phyloP scores from a whole-genome alignment of 371 early-diverging fungal genomes.

The Syncephalis fuscata region DNA sequence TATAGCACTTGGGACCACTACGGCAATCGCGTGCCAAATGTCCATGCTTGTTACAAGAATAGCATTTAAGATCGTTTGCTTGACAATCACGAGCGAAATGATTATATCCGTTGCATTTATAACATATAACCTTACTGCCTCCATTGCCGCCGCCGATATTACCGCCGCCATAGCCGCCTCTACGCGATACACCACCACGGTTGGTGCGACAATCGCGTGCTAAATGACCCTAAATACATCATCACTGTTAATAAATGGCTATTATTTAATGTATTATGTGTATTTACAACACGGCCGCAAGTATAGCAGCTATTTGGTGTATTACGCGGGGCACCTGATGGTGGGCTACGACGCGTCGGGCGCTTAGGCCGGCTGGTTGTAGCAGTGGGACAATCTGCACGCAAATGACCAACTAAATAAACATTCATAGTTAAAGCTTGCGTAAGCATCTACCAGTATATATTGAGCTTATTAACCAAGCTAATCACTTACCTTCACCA shows the following conservation, averaged over 20 bases:
- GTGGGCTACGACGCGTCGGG: slow-evolving; percentile 2
- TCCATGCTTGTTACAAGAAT: slow-evolving; percentile 34
- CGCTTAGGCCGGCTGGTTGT: slow-evolving; percentile 1
- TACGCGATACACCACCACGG: slow-evolving; percentile 1
- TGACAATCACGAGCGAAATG: slow-evolving; percentile 45
- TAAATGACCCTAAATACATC: slow-evolving; percentile 48
- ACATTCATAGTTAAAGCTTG: neutral
- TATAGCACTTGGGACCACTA: slow-evolving; percentile 23
- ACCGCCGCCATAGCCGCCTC: slow-evolving; percentile 5
- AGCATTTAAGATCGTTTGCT: slow-evolving; percentile 38
- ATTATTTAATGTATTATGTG: neutral
- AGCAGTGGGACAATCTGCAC: slow-evolving; percentile 27
- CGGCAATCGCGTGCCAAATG: slow-evolving; percentile 21
- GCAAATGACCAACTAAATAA: slow-evolving; percentile 33
- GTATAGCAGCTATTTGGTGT: slow-evolving; percentile 24
- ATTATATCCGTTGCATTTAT: slow-evolving; percentile 38
- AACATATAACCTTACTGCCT: slow-evolving; percentile 22
- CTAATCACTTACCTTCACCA: slow-evolving; percentile 20
- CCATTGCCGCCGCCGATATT: slow-evolving; percentile 4
- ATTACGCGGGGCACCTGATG: slow-evolving; percentile 10
- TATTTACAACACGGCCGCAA: slow-evolving; percentile 32
- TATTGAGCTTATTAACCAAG: too few relatives aligned
- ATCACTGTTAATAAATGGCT: too few relatives aligned
- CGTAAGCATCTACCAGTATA: too few relatives aligned
- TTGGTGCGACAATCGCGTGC: slow-evolving; percentile 25